Percentiles rank a stretch among this genome's conserved stretches.
Conservation (phyloP, 108 stramenopile species). For the Skeletonema tropicum region DNA sequence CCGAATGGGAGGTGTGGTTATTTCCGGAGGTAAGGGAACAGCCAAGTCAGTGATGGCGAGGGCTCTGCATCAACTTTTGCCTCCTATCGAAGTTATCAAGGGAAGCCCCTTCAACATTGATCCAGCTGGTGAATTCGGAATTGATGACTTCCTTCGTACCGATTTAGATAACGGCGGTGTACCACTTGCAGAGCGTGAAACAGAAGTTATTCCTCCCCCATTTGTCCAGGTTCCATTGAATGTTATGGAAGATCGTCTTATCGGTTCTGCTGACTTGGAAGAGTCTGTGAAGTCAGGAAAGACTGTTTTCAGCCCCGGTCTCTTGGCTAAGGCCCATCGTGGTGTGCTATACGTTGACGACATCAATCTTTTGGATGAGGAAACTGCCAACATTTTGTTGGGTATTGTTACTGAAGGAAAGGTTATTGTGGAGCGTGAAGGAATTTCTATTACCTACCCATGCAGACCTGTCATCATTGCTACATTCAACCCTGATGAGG, state of each 20-base stretch:
- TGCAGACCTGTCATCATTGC: slow-evolving; percentile 93
- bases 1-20: slow-evolving; percentile 95
- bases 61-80: slow-evolving; percentile 92
- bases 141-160: slow-evolving; percentile 83
- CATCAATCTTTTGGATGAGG: slow-evolving; percentile 94
- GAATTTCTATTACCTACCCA: slow-evolving; percentile 89
- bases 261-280: slow-evolving; percentile 94
- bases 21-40: slow-evolving; percentile 94
- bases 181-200: slow-evolving; percentile 85
- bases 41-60: slow-evolving; percentile 97
- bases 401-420: slow-evolving; percentile 89
- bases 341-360: slow-evolving; percentile 96
- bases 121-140: slow-evolving; percentile 79
- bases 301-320: slow-evolving; percentile 93
- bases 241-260: slow-evolving; percentile 96
- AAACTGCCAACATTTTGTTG: slow-evolving; percentile 92
- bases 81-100: slow-evolving; percentile 93
- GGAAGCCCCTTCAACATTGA: slow-evolving; percentile 93
- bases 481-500: slow-evolving; percentile 97
- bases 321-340: slow-evolving; percentile 94
- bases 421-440: slow-evolving; percentile 95
- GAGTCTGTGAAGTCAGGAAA: slow-evolving; percentile 90
- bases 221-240: slow-evolving; percentile 97
- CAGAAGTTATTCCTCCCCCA: slow-evolving; percentile 87
- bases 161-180: slow-evolving; percentile 82